Evolutionary conservation across 2,329 filamentous ascomycete species (phyloP), one percentile per base, ranked within the genome.

Genomic region (Lachnellula willkommii): DNA sequence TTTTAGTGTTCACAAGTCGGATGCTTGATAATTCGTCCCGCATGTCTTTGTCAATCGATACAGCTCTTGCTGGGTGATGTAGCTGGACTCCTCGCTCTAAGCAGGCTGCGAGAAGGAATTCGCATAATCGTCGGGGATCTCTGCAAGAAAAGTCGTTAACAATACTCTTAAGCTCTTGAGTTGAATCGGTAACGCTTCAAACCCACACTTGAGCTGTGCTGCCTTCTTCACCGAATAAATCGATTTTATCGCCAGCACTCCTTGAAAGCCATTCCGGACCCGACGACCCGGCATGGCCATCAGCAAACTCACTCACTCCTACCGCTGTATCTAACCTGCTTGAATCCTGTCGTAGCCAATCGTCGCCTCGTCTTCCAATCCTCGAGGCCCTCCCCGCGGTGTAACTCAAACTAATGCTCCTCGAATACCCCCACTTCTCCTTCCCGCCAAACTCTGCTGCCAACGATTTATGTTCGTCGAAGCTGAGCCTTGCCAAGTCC

Each of bases 281-380:
- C 7, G 66, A 63, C 11, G 24, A 43, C 35, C 54, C 42, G n/a
- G 35, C 39, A 14, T 47, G 52, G 7, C n/a, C 52, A 7, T 52
- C 32, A 32, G 37, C 35, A 39, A 49, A 66, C 47, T 66, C 63
- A 14, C 65, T 65, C n/a, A 68, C 67, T 37, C 68, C 66, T 7
- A 63, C 62, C 4, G 79, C 79, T 14, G 75, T 77, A 49, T 80
- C 74, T 9, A 79, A 82, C 56, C 87, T 75, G 65, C 84, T 89
- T 1, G 79, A 79, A 0, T 84, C 86, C n/a, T 81, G 75, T 14
- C 74, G 70, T 35, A 90, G 66, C 87, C 87, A 91, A 64, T 88
- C 84, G 49, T 83, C 81, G 1, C 80, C 80, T 74, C 72, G 0
- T 71, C 9, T 32, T 32, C 28, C 28, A 68, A 3, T 70, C 70